Base-by-base conservation (phyloP, 176 grass and related monocot genomes). In the Oryza coarctata region DNA sequence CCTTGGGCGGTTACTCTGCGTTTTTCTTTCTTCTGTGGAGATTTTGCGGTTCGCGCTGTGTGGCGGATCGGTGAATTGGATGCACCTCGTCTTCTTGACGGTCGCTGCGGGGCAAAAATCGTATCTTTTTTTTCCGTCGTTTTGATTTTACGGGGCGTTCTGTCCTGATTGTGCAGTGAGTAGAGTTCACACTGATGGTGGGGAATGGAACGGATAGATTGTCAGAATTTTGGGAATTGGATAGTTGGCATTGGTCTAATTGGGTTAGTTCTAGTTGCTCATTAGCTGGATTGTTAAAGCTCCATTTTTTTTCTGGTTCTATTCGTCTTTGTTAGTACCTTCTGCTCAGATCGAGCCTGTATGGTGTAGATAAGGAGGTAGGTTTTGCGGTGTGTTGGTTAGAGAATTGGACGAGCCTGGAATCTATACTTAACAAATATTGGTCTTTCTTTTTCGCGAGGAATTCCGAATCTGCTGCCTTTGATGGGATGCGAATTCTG, bases 301-400 rank as follows among this genome's bases (percentile, higher is more conserved):
- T 43, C 77, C 12, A 33, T 2, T 5, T 20, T 66, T 14, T 64
- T 66, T 12, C 14, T 83, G 61, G 10, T 36, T 60, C 27, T 33
- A 31, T 17, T 28, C 22, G 7, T 28, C 4, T 39, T 41, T 13
- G 28, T 70, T 43, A 30, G 73, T 27, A 18, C 77, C 32, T 44
- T 50, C 63, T 12, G 1, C 18, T 29, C 55, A 63, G 28, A 65
- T 73, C n/a, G 77, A 89, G 82, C 52, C 70, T 20, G 71, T 71
- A 67, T 55, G 52, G 25, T 34, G 52, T n/a, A 60, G 55, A 23
- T 0, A 35, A 29, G 38, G 34, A 15, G 12, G 29, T 49, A 40
- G 12, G 36, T 74, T 47, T 72, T 52, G 73, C 9, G 44, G 22
- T 31, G 33, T 7, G 45, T 22, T 23, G 8, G 64, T 77, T 22